phyloP scores from a whole-genome alignment of 108 stramenopile genomes.

The Cyclostephanos invisitatus region DNA sequence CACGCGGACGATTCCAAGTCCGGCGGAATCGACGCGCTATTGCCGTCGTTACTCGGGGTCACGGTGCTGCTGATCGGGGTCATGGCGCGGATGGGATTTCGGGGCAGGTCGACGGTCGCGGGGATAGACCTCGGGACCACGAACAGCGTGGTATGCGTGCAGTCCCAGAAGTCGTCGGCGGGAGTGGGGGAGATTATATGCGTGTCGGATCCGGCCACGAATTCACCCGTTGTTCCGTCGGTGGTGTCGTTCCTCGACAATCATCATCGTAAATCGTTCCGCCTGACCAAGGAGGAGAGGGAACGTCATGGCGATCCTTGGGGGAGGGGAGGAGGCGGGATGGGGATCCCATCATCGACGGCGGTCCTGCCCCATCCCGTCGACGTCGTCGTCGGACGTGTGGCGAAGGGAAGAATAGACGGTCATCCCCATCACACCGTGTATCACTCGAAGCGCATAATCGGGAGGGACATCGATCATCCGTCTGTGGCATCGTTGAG shows the following conservation, averaged over 20 bases:
- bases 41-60: constrained; percentile 74
- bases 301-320: constrained; percentile 6
- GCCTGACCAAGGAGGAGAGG: constrained; percentile 39
- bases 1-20: constrained; percentile 51
- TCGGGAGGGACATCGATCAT: constrained; percentile 64
- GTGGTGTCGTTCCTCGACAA: constrained; percentile 85
- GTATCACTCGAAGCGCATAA: constrained; percentile 84
- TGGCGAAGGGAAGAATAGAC: constrained; percentile 77
- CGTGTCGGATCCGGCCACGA: constrained; percentile 69
- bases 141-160: constrained; percentile 86
- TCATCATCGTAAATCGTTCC: constrained; percentile 46
- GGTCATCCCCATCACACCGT: constrained; percentile 85
- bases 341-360: no score
- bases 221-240: constrained; percentile 77
- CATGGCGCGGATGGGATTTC: constrained; percentile 86
- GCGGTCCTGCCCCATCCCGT: constrained; percentile 81
- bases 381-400: constrained; percentile 71
- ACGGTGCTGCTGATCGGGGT: constrained; percentile 61
- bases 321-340: constrained; percentile 9
- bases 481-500: constrained; percentile 55
- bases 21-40: constrained; percentile 76
- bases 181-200: constrained; percentile 83
- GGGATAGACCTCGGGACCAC: constrained; percentile 90
- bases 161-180: constrained; percentile 56
- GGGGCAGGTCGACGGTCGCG: constrained; percentile 78